phyloP scores from a whole-genome alignment of 371 early-diverging fungal genomes.

The Zychaea mexicana region DNA sequence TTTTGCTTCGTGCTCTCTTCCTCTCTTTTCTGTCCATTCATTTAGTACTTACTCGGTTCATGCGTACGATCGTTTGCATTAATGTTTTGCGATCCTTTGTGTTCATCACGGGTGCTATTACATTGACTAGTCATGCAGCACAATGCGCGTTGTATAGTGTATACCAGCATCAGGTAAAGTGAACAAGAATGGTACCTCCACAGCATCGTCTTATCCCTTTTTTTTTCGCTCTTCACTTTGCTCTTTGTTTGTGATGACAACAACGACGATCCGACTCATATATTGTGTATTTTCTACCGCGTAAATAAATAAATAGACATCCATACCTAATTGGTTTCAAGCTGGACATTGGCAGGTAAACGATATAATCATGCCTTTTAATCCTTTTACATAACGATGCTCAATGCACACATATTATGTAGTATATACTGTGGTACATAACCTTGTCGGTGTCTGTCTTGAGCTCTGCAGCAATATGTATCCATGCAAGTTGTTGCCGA shows the following conservation, averaged over 20 bases:
- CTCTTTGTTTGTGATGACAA: no score
- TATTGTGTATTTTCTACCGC: background rate
- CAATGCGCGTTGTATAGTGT: conserved; percentile 31
- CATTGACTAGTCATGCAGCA: conserved; percentile 21
- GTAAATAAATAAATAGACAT: no score
- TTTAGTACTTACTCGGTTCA: background rate
- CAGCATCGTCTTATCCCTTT: background rate
- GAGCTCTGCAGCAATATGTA: conserved; percentile 25
- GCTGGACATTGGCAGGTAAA: conserved; percentile 45
- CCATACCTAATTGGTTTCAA: conserved; percentile 32
- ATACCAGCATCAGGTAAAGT: conserved; percentile 35
- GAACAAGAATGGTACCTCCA: no score
- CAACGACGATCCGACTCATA: no score
- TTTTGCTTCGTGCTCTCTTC: background rate
- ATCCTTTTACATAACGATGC: background rate
- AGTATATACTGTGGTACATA: conserved; percentile 38
- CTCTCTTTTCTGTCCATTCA: background rate
- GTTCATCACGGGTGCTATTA: conserved; percentile 6
- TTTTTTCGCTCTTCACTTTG: no score
- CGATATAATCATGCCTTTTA: background rate
- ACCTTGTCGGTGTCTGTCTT: conserved; percentile 22
- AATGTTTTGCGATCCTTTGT: conserved; percentile 10
- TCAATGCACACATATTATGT: background rate
- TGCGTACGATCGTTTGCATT: conserved; percentile 8
- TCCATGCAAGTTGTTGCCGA: conserved; percentile 33